These are phyloP conservation scores for Aspergillus funiculosus DNA, from an alignment of 495 filamentous ascomycete genomes.

Conservation along the genomic window DNA sequence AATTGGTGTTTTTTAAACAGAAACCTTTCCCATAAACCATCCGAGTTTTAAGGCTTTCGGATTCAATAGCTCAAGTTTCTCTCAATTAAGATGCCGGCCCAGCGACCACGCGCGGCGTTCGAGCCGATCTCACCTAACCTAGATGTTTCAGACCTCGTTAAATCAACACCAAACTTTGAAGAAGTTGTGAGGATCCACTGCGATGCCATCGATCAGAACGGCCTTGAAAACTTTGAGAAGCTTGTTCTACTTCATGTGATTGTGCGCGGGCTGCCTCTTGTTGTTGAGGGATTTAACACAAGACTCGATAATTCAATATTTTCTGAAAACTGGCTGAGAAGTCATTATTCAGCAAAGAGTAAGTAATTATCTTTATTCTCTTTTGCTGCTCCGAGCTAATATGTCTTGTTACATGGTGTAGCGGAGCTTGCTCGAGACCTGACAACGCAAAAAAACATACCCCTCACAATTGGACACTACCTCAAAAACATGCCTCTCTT, in stretches of 20 bases:
- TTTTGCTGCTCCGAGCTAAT: constrained; percentile 7
- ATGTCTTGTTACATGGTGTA: constrained; percentile 16
- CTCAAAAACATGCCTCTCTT: constrained; percentile 73
- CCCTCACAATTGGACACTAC: constrained; percentile 83
- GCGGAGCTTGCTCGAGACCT: constrained; percentile 71
- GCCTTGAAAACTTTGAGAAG: constrained; percentile 70
- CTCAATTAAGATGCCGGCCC: constrained; percentile 56
- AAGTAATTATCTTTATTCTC: constrained; percentile 17
- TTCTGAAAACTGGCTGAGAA: constrained; percentile 68
- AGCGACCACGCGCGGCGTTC: constrained; percentile 64
- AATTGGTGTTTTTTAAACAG: background rate
- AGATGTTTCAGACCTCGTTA: constrained; percentile 65
- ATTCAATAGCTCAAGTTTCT: background rate
- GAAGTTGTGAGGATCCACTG: constrained; percentile 70
- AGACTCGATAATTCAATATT: constrained; percentile 68
- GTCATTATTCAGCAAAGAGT: constrained; percentile 70
- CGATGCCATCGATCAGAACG: constrained; percentile 64
- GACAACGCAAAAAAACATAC: constrained; percentile 57
- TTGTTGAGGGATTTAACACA: constrained; percentile 77
- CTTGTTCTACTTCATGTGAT: constrained; percentile 74
- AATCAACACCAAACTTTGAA: constrained; percentile 73
- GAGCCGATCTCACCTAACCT: constrained; percentile 80
- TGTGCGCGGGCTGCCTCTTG: constrained; percentile 74
- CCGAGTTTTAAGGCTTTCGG: no score
- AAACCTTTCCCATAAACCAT: background rate